Evolutionary conservation across 108 stramenopile species (phyloP).

Genomic region (Aurantiochytrium sp.): DNA sequence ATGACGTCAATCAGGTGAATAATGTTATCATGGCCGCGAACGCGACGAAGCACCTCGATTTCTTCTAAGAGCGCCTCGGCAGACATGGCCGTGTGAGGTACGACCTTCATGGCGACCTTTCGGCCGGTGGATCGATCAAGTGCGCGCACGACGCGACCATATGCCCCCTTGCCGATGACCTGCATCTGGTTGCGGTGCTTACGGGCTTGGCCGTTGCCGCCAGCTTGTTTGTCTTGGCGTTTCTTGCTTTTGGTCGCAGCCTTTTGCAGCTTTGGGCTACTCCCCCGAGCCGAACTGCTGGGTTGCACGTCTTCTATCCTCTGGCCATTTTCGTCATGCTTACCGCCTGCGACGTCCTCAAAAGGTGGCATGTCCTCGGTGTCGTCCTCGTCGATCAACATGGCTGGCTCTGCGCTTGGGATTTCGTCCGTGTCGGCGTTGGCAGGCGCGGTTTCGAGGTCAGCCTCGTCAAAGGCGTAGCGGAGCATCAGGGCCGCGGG

Average conservation of each 20-base stretch:
- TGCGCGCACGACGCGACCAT: background rate
- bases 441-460: background rate
- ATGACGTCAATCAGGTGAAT: constrained; percentile 6
- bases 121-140: background rate
- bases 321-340: no score
- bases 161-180: constrained; percentile 6
- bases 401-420: background rate
- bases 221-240: background rate
- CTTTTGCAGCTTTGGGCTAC: no score
- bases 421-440: background rate
- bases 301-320: no score
- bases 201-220: background rate
- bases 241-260: background rate
- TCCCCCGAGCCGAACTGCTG: no score
- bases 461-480: constrained; percentile 2
- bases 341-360: background rate
- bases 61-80: constrained; percentile 13
- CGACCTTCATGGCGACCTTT: constrained; percentile 7
- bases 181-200: background rate
- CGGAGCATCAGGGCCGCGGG: background rate
- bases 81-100: constrained; percentile 16
- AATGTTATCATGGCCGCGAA: background rate
- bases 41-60: background rate
- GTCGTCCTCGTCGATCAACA: background rate
- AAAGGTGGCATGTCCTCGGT: background rate